phyloP scores from a whole-genome alignment of 805 yeast species.

The Debaryomyces castellii region DNA sequence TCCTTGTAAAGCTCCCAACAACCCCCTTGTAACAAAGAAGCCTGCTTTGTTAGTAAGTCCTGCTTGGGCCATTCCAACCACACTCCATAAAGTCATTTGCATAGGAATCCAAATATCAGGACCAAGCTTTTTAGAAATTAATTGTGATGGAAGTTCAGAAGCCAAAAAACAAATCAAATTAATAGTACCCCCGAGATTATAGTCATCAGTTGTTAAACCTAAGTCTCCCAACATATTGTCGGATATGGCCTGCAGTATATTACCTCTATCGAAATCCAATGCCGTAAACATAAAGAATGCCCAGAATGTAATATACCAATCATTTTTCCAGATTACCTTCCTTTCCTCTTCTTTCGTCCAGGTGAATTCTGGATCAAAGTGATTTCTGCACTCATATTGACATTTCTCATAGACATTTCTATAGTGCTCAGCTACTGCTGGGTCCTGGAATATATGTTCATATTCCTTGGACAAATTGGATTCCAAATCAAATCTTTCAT shows the following conservation, averaged over 20 bases:
- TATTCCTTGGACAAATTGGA: slow-evolving; percentile 6
- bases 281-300: slow-evolving; percentile 61
- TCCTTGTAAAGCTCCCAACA: slow-evolving; percentile 62
- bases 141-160: slow-evolving; percentile 66
- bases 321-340: slow-evolving; percentile 49
- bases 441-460: slow-evolving; percentile 39
- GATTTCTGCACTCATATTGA: slow-evolving; percentile 53
- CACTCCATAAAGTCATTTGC: slow-evolving; percentile 57
- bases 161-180: slow-evolving; percentile 50
- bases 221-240: slow-evolving; percentile 56
- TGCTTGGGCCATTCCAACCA: slow-evolving; percentile 54
- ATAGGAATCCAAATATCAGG: slow-evolving; percentile 63
- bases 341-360: slow-evolving; percentile 58
- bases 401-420: slow-evolving; percentile 44
- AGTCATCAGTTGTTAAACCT: slow-evolving; percentile 53
- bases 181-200: slow-evolving; percentile 58
- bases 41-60: slow-evolving; percentile 39
- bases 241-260: slow-evolving; percentile 56
- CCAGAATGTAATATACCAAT: slow-evolving; percentile 54
- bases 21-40: slow-evolving; percentile 48
- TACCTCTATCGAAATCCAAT: slow-evolving; percentile 58
- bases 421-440: slow-evolving; percentile 47
- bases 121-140: slow-evolving; percentile 62
- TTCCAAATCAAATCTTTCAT: slow-evolving; percentile 4
- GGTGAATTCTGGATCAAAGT: slow-evolving; percentile 56